phyloP scores from a whole-genome alignment of 352 stramenopile species.

The Globisporangium sylvaticum region DNA sequence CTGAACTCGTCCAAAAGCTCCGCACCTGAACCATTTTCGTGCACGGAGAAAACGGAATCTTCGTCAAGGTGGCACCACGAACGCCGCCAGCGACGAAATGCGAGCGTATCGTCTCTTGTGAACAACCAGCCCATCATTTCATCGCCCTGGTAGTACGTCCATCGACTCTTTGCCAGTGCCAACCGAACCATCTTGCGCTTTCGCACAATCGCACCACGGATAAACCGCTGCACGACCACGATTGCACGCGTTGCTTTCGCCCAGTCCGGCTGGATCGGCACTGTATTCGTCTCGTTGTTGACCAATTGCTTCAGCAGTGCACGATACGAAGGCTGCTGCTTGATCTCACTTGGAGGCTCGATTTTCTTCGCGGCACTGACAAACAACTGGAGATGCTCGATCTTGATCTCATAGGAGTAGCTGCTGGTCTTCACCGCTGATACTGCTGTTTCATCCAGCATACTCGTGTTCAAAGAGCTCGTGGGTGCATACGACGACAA shows the following conservation, averaged over 20 bases:
- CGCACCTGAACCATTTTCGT: slow-evolving; percentile 63
- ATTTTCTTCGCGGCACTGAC: slow-evolving; percentile 53
- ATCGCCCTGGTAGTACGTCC: slow-evolving; percentile 49
- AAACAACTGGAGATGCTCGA: slow-evolving; percentile 65
- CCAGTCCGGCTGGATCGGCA: slow-evolving; percentile 58
- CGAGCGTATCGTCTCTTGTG: slow-evolving; percentile 74
- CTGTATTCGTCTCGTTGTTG: slow-evolving; percentile 42
- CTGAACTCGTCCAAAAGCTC: slow-evolving; percentile 69
- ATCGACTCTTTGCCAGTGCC: slow-evolving; percentile 49
- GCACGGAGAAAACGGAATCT: slow-evolving; percentile 60
- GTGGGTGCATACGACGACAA: slow-evolving; percentile 8
- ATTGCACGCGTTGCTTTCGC: slow-evolving; percentile 67
- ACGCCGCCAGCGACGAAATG: slow-evolving; percentile 79
- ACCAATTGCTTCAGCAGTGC: slow-evolving; percentile 71
- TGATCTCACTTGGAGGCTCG: slow-evolving; percentile 16
- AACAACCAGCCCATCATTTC: slow-evolving; percentile 84
- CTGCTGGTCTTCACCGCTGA: slow-evolving; percentile 24
- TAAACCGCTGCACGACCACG: slow-evolving; percentile 75
- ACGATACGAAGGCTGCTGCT: slow-evolving; percentile 67
- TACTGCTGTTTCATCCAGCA: slow-evolving; percentile 15
- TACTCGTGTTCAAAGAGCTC: slow-evolving; percentile 17
- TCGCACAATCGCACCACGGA: slow-evolving; percentile 68
- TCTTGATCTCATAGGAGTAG: slow-evolving; percentile 74
- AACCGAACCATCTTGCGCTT: slow-evolving; percentile 61
- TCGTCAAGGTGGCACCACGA: slow-evolving; percentile 80